Evolutionary conservation across 495 filamentous ascomycete species (phyloP).

Genomic region (Opeltia flavorubescens): DNA sequence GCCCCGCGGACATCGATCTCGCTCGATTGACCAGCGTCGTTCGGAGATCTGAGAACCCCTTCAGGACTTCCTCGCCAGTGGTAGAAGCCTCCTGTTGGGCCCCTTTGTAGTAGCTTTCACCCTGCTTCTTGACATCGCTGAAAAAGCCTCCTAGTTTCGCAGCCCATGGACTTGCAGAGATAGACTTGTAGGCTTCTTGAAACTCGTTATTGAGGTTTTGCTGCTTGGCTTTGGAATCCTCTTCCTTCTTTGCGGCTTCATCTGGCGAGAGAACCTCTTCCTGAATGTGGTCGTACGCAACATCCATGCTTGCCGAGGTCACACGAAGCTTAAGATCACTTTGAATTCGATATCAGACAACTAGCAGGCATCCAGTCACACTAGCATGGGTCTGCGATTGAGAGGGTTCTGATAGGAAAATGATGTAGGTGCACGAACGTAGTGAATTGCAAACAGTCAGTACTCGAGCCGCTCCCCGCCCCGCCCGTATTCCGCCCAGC

Average conservation of each 20-base stretch:
- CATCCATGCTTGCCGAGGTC: constrained; percentile 53
- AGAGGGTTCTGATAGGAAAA: background rate
- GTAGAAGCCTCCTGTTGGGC: constrained; percentile 66
- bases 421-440: no score
- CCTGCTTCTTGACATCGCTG: constrained; percentile 79
- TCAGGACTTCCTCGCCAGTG: constrained; percentile 66
- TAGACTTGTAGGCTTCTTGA: constrained; percentile 87
- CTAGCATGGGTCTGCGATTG: background rate
- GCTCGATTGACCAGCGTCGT: constrained; percentile 56
- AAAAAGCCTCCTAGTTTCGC: constrained; percentile 76
- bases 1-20: constrained; percentile 54
- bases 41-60: constrained; percentile 64
- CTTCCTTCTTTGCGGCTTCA: constrained; percentile 29
- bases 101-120: constrained; percentile 73
- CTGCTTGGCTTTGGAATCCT: constrained; percentile 32
- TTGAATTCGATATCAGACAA: background rate
- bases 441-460: background rate
- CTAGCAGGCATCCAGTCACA: no score
- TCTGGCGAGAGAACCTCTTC: constrained; percentile 62
- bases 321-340: background rate
- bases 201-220: constrained; percentile 71
- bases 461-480: background rate
- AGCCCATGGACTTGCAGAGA: constrained; percentile 85
- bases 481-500: background rate
- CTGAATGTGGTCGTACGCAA: constrained; percentile 94